phyloP scores from a whole-genome alignment of 1,284 basidiomycete genomes.

The Tilletiaria anomala region DNA sequence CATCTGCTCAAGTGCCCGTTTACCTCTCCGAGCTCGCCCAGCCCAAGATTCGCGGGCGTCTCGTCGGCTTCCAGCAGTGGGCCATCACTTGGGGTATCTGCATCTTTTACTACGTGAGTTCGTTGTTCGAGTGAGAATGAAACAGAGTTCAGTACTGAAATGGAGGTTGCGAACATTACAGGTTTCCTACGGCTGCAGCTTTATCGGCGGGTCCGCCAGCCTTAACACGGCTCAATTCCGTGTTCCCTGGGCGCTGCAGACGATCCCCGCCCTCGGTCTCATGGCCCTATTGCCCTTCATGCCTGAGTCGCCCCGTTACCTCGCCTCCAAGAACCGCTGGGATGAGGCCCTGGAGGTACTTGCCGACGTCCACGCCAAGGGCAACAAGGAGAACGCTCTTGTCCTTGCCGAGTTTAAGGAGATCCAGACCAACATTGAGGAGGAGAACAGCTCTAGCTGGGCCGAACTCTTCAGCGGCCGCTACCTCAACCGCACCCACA shows the following conservation, averaged over 20 bases:
- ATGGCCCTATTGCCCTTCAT: constrained; percentile 1
- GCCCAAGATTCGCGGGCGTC: constrained; percentile 10
- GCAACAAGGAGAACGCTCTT: constrained; percentile 6
- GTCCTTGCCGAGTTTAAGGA: constrained; percentile 11
- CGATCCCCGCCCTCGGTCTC: constrained; percentile 1
- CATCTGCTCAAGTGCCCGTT: constrained; percentile 14
- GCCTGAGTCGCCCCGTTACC: constrained; percentile 15
- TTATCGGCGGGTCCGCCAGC: constrained; percentile 4
- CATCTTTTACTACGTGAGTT: not conserved
- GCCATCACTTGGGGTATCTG: constrained; percentile 3
- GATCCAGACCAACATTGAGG: constrained; percentile 8
- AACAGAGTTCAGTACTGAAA: not conserved
- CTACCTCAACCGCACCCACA: not conserved
- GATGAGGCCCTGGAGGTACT: constrained; percentile 11
- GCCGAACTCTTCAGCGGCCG: constrained; percentile 10
- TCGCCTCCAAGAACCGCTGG: constrained; percentile 8
- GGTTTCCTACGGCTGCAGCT: constrained; percentile 6
- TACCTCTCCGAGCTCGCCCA: constrained; percentile 14
- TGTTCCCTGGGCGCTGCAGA: constrained; percentile 1
- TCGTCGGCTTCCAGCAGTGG: constrained; percentile 7
- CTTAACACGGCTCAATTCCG: constrained; percentile 3
- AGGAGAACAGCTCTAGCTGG: constrained; percentile 8
- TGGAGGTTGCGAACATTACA: not conserved
- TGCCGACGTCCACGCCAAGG: constrained; percentile 11
- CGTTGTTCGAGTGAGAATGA: not conserved